Evolutionary conservation across 192 early-diverging fungal genomes (phyloP).

Genomic region (Dissophora ornata): DNA sequence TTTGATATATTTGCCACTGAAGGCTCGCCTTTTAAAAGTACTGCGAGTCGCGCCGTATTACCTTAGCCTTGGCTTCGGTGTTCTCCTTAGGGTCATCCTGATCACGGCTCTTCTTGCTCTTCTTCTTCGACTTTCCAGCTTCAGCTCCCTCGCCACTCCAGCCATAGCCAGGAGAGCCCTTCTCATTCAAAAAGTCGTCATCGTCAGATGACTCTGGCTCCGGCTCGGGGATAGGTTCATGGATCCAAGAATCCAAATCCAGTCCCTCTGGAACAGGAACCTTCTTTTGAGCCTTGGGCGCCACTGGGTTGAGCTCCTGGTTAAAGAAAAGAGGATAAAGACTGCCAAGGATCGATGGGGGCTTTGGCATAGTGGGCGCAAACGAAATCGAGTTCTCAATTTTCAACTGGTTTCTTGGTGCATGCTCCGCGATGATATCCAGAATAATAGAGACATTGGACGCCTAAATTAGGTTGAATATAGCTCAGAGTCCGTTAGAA

Average conservation of each 20-base stretch:
- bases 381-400: constrained; percentile 45
- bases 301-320: constrained; percentile 92
- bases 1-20: too few species aligned
- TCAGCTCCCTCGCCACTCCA: constrained; percentile 45
- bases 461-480: too few species aligned
- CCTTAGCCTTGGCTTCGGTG: constrained; percentile 57
- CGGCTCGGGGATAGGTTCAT: constrained; percentile 74
- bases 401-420: constrained; percentile 40
- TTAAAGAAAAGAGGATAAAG: constrained; percentile 76
- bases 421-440: constrained; percentile 58
- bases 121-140: constrained; percentile 47
- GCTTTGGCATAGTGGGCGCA: constrained; percentile 40
- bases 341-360: constrained; percentile 64
- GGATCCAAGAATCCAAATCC: constrained; percentile 86
- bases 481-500: too few species aligned
- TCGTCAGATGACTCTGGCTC: constrained; percentile 61
- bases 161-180: constrained; percentile 44
- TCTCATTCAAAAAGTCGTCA: constrained; percentile 43
- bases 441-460: constrained; percentile 63
- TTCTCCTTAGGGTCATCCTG: constrained; percentile 57
- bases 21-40: too few species aligned
- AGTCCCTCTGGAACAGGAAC: constrained; percentile 90
- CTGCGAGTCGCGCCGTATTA: too few species aligned
- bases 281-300: constrained; percentile 87
- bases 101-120: constrained; percentile 37